These are phyloP conservation scores for Trypanosoma congolense DNA, from an alignment of 208 protist species.

Conservation along the genomic window DNA sequence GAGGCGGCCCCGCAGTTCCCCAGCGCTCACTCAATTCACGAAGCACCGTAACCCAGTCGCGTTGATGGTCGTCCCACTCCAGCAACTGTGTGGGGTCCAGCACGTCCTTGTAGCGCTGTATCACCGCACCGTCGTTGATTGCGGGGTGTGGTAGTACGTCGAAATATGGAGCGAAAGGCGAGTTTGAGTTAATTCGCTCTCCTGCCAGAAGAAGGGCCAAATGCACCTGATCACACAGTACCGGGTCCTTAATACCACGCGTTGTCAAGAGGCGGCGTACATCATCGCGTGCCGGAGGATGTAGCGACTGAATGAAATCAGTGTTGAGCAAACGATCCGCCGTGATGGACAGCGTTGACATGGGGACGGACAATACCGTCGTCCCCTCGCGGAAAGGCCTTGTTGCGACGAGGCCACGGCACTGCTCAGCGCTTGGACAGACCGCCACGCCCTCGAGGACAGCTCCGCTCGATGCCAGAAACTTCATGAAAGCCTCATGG, in stretches of 20 bases:
- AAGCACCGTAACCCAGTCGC: constrained; percentile 56
- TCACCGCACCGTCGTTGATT: constrained; percentile 53
- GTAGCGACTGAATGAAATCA: constrained; percentile 17
- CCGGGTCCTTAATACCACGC: constrained; percentile 57
- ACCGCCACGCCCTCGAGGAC: constrained; percentile 45
- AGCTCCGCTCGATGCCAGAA: constrained; percentile 20
- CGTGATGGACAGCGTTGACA: constrained; percentile 34
- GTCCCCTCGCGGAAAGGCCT: constrained; percentile 44
- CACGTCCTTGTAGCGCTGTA: constrained; percentile 60
- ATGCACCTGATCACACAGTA: constrained; percentile 68
- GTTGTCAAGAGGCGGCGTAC: constrained; percentile 45
- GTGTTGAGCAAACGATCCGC: constrained; percentile 33
- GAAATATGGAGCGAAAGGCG: constrained; percentile 49
- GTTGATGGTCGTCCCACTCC: constrained; percentile 83
- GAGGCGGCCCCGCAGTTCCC: constrained; percentile 32
- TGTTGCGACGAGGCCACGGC: constrained; percentile 50
- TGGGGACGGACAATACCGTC: constrained; percentile 58
- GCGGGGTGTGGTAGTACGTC: constrained; percentile 65
- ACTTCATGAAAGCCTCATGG: constrained; percentile 9
- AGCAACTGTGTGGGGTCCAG: constrained; percentile 60
- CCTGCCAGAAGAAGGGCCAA: constrained; percentile 66
- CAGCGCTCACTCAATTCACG: constrained; percentile 43
- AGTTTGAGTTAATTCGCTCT: constrained; percentile 43
- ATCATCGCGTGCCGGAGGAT: constrained; percentile 46
- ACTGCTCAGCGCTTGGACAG: constrained; percentile 24